Evolutionary conservation across 176 grass and related monocot species (phyloP).

Genomic region (Zoysia japonica): DNA sequence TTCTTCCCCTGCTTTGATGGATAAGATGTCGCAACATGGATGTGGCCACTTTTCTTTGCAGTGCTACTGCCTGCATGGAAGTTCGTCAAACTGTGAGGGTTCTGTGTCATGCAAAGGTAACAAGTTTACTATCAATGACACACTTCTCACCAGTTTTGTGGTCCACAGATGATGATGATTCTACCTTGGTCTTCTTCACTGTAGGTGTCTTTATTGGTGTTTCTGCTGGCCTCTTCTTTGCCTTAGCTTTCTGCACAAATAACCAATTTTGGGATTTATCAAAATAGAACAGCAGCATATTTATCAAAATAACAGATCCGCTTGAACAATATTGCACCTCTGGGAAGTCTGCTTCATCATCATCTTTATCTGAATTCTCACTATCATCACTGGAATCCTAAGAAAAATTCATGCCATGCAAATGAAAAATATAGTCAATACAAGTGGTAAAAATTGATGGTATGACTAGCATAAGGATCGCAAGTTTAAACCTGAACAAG

Average conservation of each 20-base stretch:
- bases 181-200: conserved; percentile 69
- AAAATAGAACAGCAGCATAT: not conserved
- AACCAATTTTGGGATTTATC: not conserved
- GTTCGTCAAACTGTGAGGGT: conserved; percentile 27
- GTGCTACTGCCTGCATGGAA: conserved; percentile 24
- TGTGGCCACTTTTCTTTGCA: conserved; percentile 58
- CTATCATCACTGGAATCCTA: conserved; percentile 42
- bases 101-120: not conserved
- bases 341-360: conserved; percentile 49
- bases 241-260: conserved; percentile 40
- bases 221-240: conserved; percentile 48
- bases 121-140: not conserved
- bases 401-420: conserved; percentile 11
- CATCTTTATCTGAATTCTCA: conserved; percentile 43
- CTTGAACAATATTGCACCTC: conserved; percentile 44
- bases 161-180: conserved; percentile 48
- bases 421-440: conserved; percentile 22
- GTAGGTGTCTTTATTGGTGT: conserved; percentile 59
- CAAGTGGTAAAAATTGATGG: not conserved
- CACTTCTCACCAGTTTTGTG: conserved; percentile 43
- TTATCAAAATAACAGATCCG: not conserved
- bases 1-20: conserved; percentile 60
- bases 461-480: not conserved
- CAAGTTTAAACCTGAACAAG: conserved; percentile 11
- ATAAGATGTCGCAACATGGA: conserved; percentile 66